phyloP scores from a whole-genome alignment of 1,284 basidiomycete species.

The Chalciporus sp. region DNA sequence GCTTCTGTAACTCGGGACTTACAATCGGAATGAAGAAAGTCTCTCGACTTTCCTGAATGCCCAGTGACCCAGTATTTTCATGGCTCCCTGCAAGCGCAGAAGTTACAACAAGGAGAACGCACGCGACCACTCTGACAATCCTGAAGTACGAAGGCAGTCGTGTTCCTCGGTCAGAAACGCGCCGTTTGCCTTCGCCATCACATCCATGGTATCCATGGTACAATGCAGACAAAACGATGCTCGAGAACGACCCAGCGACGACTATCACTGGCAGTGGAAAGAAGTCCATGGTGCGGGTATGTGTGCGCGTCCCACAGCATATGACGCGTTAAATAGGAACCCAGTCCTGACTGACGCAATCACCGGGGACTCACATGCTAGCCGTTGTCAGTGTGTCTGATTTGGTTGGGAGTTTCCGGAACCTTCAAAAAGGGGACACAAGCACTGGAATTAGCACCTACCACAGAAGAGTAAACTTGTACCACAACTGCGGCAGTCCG shows the following conservation, averaged over 20 bases:
- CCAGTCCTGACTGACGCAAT: neutral
- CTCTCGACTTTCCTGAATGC: neutral
- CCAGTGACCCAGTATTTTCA: neutral
- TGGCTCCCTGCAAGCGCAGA: slow-evolving; percentile 1
- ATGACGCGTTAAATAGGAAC: neutral
- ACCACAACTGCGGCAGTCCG: too few relatives aligned
- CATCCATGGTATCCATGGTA: neutral
- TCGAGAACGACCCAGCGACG: slow-evolving; percentile 3
- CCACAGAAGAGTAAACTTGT: too few relatives aligned
- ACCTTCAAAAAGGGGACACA: too few relatives aligned
- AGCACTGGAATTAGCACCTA: too few relatives aligned
- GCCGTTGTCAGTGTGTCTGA: neutral
- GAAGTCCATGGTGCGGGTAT: neutral
- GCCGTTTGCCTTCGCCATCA: neutral
- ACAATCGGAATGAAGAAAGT: slow-evolving; percentile 7
- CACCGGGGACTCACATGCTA: neutral
- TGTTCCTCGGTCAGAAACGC: neutral
- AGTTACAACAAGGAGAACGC: neutral
- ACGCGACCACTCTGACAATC: neutral
- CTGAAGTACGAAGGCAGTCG: neutral
- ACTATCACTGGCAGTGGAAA: neutral
- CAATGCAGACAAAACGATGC: neutral
- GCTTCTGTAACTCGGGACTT: neutral
- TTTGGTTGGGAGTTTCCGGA: neutral
- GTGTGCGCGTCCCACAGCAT: neutral